phyloP scores from a whole-genome alignment of 345 rosid species.

The Combretum micranthum region DNA sequence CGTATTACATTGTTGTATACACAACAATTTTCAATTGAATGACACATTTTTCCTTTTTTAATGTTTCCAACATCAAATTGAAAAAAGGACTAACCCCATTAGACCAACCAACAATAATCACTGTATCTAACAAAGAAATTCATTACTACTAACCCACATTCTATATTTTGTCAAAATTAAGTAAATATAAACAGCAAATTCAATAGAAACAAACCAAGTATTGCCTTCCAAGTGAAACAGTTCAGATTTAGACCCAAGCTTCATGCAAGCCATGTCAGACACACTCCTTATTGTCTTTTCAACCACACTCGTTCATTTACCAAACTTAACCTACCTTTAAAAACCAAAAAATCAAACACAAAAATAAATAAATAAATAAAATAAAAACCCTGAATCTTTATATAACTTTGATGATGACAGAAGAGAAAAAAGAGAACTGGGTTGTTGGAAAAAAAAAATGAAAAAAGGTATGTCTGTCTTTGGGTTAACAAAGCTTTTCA shows the following conservation, averaged over 20 bases:
- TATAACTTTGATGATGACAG: neutral
- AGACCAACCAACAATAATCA: too few relatives aligned
- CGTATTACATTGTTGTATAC: too few relatives aligned
- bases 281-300: slow-evolving; percentile 5
- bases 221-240: slow-evolving; percentile 60
- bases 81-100: too few relatives aligned
- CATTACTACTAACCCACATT: too few relatives aligned
- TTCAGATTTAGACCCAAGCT: slow-evolving; percentile 88
- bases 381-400: too few relatives aligned
- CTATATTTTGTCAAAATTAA: neutral
- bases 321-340: too few relatives aligned
- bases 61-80: too few relatives aligned
- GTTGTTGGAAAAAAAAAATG: neutral
- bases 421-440: slow-evolving; percentile 3
- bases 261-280: slow-evolving; percentile 67
- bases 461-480: neutral
- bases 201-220: slow-evolving; percentile 44
- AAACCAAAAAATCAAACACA: too few relatives aligned
- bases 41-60: too few relatives aligned
- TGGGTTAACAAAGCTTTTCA: slow-evolving; percentile 3
- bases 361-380: too few relatives aligned
- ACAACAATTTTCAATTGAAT: too few relatives aligned
- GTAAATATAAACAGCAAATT: neutral
- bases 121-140: too few relatives aligned
- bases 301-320: neutral